Percentiles rank a stretch among this genome's conserved stretches.
Conservation (phyloP, 208 protist genomes). For the Leptomonas pyrrhocoris region DNA sequence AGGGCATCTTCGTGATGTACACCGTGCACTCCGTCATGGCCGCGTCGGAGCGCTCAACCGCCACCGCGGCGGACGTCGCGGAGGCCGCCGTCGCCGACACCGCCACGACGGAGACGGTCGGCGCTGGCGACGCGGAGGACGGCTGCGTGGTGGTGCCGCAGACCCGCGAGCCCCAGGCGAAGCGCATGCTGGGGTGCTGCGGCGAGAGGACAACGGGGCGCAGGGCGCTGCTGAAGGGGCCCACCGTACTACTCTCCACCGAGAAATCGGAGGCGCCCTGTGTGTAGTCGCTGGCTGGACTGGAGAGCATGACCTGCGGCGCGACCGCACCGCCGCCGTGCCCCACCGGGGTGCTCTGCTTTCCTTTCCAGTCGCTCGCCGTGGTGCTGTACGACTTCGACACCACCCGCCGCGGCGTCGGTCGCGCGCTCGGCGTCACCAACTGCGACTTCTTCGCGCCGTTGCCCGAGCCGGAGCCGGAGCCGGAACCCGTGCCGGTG, state of each 20-base stretch:
- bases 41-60: conserved; percentile 41
- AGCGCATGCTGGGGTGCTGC: conserved; percentile 25
- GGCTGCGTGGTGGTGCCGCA: conserved; percentile 3
- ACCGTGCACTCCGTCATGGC: conserved; percentile 68
- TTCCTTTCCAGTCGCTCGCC: conserved; percentile 31
- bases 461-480: conserved; percentile 9
- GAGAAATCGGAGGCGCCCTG: conserved; percentile 59
- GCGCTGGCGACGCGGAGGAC: conserved; percentile 10
- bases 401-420: conserved; percentile 74
- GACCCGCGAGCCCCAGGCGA: conserved; percentile 3
- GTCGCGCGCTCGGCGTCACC: conserved; percentile 76
- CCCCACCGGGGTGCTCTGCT: conserved; percentile 28
- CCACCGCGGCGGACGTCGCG: conserved; percentile 1
- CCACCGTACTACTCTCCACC: conserved; percentile 32
- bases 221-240: conserved; percentile 16
- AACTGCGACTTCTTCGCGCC: conserved; percentile 35
- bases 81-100: neutral
- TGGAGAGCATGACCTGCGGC: conserved; percentile 51
- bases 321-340: neutral
- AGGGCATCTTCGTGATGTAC: conserved; percentile 85
- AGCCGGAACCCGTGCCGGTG: conserved; percentile 5
- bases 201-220: conserved; percentile 19
- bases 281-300: conserved; percentile 46
- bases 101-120: neutral
- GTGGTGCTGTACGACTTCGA: conserved; percentile 49